Evolutionary conservation across 2,329 filamentous ascomycete species (phyloP), one percentile per base, ranked within the genome.

Genomic region (Coniella vitis): DNA sequence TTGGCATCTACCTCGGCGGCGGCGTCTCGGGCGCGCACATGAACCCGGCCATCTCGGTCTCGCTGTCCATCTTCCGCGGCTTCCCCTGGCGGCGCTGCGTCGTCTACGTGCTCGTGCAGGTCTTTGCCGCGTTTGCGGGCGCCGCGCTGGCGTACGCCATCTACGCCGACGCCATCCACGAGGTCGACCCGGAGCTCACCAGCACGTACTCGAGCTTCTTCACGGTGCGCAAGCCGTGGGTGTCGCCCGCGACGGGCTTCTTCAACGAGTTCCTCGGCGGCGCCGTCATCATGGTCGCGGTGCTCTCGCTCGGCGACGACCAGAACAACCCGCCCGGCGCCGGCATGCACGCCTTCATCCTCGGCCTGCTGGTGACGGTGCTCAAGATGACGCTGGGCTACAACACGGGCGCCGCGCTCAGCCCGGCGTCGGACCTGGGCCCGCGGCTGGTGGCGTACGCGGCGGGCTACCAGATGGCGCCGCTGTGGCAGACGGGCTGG

Each of bases 391-490:
- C 62, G 0, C 47, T 69, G 2, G 66, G 63, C 0, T 66, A 65
- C 36, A 68, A 67, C 38, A 65, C 62, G 5, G 66, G 65, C 3
- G 62, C 65, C 3, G 61, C 66, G 0, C 45, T 69, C 47, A 69
- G 67, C 22, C 65, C 66, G 13, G 66, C 66, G 0, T 64, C 64
- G 4, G 66, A 68, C 29, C 63, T 68, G 34, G 65, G 66, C 2
- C 64, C 64, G 0, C 56, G 65, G 0, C 56, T 67, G 0, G 52
- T 65, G 1, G 58, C 62, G 7, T 61, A 62, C 21, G 58, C 62
- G 1, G 59, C 61, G 12, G 65, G 65, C 1, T 66, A 63, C 42
- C 45, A 52, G 13, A 54, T 46, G 2, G 52, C 53, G 1, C 57
- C 60, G 20, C 57, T 64, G 8, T 68, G 64, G 46, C 34, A 51